These are phyloP conservation scores for Thielaviopsis cerberus DNA, from an alignment of 2,329 filamentous ascomycete genomes.

Conservation along the genomic window DNA sequence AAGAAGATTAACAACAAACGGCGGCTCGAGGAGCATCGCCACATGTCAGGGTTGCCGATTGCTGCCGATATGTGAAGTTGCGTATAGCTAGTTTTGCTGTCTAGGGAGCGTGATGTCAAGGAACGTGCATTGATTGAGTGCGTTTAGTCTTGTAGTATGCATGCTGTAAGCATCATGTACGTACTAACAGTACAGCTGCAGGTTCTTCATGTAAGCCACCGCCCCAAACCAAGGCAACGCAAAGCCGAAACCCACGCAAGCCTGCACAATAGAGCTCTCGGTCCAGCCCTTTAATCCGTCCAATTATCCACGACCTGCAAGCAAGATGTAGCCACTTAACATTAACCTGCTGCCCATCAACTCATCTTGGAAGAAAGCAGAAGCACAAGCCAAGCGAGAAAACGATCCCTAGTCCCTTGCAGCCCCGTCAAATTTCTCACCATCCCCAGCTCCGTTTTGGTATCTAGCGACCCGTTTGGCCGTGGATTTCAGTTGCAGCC, in stretches of 20 bases:
- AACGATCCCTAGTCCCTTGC: neutral
- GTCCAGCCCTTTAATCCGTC: neutral
- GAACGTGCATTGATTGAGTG: neutral
- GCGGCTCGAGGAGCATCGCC: too few species aligned
- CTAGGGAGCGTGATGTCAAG: neutral
- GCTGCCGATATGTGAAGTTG: neutral
- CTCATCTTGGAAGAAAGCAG: too few species aligned
- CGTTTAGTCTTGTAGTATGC: neutral
- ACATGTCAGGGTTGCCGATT: neutral
- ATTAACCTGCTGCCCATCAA: too few species aligned
- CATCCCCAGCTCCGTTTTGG: neutral
- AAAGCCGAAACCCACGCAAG: neutral
- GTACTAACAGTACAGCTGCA: too few species aligned
- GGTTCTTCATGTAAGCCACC: too few species aligned
- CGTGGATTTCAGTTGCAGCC: neutral
- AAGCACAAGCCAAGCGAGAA: neutral
- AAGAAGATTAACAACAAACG: too few species aligned
- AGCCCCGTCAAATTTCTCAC: neutral
- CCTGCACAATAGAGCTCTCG: neutral
- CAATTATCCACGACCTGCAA: neutral
- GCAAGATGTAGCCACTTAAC: too few species aligned
- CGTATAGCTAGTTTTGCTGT: neutral
- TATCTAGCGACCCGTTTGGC: neutral
- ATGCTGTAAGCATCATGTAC: too few species aligned
- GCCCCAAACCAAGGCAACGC: neutral